Evolutionary conservation across 257 asterid species (phyloP).

Genomic region (Solanum pennellii): DNA sequence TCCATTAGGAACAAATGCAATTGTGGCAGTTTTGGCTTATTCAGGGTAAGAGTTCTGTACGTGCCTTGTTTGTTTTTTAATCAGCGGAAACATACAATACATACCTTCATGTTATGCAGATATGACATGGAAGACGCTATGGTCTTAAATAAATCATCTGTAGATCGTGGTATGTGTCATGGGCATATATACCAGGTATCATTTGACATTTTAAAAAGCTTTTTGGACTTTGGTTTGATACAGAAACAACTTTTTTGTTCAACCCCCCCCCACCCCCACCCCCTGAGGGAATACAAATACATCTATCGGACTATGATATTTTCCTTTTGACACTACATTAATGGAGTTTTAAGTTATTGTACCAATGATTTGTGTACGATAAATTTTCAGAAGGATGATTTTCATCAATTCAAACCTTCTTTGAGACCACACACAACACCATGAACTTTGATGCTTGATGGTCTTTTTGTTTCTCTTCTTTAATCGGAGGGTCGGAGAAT

Average conservation of each 20-base stretch:
- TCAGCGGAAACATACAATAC: neutral
- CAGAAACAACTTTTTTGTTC: neutral
- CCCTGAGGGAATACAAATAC: neutral
- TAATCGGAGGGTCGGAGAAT: neutral
- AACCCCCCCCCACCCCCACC: neutral
- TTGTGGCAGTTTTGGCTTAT: conserved; percentile 96
- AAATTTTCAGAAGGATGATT: neutral
- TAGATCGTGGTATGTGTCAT: conserved; percentile 93
- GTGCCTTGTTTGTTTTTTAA: neutral
- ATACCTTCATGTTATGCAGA: conserved; percentile 31
- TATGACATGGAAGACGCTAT: conserved; percentile 99
- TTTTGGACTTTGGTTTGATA: neutral
- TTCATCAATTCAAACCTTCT: neutral
- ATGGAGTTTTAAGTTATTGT: neutral
- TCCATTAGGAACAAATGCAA: conserved; percentile 94
- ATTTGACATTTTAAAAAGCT: neutral
- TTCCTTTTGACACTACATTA: neutral
- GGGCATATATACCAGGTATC: conserved; percentile 90
- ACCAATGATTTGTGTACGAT: neutral
- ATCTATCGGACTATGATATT: neutral
- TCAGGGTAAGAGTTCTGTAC: conserved; percentile 53
- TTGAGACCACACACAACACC: neutral
- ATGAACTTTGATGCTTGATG: neutral
- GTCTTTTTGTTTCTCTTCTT: neutral
- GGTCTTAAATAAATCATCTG: conserved; percentile 92